Base-by-base conservation (phyloP, 2,329 filamentous ascomycete genomes). In the Thielaviopsis euricoi region DNA sequence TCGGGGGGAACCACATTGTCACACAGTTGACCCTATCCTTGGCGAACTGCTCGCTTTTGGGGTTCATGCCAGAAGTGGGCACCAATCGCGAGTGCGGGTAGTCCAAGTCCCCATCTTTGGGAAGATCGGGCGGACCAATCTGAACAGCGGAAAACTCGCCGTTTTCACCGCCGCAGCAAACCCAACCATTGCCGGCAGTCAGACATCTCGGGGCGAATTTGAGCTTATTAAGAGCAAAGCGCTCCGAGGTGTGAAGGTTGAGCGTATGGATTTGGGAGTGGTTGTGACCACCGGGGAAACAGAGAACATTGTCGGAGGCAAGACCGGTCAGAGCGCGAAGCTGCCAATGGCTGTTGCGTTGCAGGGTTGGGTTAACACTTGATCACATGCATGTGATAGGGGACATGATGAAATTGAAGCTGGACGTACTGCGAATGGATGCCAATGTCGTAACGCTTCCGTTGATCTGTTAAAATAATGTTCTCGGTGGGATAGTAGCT, bases 281-380 rank as follows among this genome's bases (percentile, higher is more conserved):
- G 61, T 89, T 82, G 65, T 76, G 73, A 59, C 86, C 85, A 63
- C 83, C 83, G 40, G 90, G 89, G 66, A 94, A 95, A 74, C 94
- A 96, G 63, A 97, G 77, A 64, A 84, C 73, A 69, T 90, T 81
- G 50, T 82, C 77, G 65, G 87, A 81, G 63, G 88, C 83, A 25
- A 84, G 85, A 69, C 87, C 91, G 67, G 97, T 86, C 64, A 95
- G 83, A 64, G 94, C 91, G 58, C 91, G 87, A 52, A 98, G 77
- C 72, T 93, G 87, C 83, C 86, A 90, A 71, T 93, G 87, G 63
- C 86, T 90, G n/a, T 57, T 25, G 13, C 29, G 21, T 17, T 19
- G 17, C 29, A 65, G 29, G 59, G 46, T 55, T 56, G 15, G 22
- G 25, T 55, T 48, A 58, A 52, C 13, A 43, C 23, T 17, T 52